phyloP scores from a whole-genome alignment of 768 basidiomycete species.

The Hygrocybe coccinea region DNA sequence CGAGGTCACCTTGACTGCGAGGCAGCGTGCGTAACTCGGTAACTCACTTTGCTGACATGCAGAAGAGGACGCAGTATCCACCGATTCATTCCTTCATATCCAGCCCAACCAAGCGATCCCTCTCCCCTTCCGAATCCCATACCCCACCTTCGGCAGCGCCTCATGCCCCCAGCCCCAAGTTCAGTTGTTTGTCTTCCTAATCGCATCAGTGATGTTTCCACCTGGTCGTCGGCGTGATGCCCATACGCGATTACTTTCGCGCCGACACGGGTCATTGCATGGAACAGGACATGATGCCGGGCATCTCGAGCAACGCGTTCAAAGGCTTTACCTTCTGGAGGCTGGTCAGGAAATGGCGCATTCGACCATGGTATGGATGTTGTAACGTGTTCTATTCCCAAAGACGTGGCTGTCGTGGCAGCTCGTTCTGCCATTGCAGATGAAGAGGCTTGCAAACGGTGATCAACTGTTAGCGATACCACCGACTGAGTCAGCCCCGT shows the following conservation, averaged over 20 bases:
- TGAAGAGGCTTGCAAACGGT: constrained; percentile 61
- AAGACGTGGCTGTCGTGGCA: constrained; percentile 34
- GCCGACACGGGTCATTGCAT: constrained; percentile 37
- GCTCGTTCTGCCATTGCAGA: constrained; percentile 50
- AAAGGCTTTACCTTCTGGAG: constrained; percentile 36
- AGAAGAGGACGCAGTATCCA: constrained; percentile 75
- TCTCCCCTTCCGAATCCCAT: constrained; percentile 51
- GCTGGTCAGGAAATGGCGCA: constrained; percentile 46
- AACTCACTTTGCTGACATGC: constrained; percentile 58
- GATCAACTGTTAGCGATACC: constrained; percentile 63
- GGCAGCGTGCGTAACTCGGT: background rate
- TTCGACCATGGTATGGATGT: constrained; percentile 54
- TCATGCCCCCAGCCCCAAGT: constrained; percentile 65
- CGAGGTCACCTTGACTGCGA: background rate
- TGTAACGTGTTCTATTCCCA: constrained; percentile 46
- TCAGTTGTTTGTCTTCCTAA: constrained; percentile 52
- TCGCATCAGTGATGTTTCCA: constrained; percentile 76
- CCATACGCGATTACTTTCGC: constrained; percentile 54
- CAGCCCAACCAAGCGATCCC: constrained; percentile 38
- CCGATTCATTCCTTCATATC: constrained; percentile 52
- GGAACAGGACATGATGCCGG: constrained; percentile 50
- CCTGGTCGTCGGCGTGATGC: constrained; percentile 80
- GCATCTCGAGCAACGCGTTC: constrained; percentile 57
- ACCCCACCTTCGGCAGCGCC: constrained; percentile 63
- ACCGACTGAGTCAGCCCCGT: constrained; percentile 21